A percentile compares a stretch with the other conserved stretches of the same genome.
Evolutionary conservation across 768 basidiomycete genomes (phyloP).

Genomic region (Leccinum incarnatum): DNA sequence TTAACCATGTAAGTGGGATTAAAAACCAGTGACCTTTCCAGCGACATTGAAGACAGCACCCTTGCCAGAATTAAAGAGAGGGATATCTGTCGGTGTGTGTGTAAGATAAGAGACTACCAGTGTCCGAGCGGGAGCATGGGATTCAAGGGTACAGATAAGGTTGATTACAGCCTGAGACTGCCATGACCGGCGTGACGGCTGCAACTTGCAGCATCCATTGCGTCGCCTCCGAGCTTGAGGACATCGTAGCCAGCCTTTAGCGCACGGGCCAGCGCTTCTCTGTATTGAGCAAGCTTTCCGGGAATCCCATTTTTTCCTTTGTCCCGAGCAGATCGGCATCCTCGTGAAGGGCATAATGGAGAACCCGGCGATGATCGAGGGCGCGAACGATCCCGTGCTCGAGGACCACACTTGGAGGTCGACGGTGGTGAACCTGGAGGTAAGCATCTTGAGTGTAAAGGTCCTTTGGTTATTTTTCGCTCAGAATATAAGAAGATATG

Average conservation of each 20-base stretch:
- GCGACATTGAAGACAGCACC: slow-evolving; percentile 81
- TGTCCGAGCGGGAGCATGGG: neutral
- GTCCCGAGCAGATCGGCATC: too few relatives aligned
- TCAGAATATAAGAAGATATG: too few relatives aligned
- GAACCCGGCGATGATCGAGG: too few relatives aligned
- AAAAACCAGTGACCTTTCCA: slow-evolving; percentile 55
- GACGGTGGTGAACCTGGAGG: too few relatives aligned
- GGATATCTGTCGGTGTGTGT: slow-evolving; percentile 48
- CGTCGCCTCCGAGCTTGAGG: slow-evolving; percentile 67
- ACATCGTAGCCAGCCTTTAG: slow-evolving; percentile 64
- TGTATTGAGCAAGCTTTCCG: slow-evolving; percentile 52
- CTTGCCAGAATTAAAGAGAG: slow-evolving; percentile 78
- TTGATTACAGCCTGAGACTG: slow-evolving; percentile 44
- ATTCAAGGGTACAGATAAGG: too few relatives aligned
- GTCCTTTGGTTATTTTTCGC: too few relatives aligned
- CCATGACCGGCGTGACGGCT: slow-evolving; percentile 64
- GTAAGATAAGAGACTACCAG: neutral
- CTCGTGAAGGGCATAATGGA: too few relatives aligned
- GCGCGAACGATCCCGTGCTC: too few relatives aligned
- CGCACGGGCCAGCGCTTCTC: slow-evolving; percentile 49
- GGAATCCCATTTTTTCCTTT: too few relatives aligned
- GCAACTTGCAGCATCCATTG: slow-evolving; percentile 78
- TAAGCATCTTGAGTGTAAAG: too few relatives aligned
- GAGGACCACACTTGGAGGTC: too few relatives aligned
- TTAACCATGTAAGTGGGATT: neutral